Evolutionary conservation across 371 early-diverging fungal species (phyloP).

Genomic region (Enterospora canceri): DNA sequence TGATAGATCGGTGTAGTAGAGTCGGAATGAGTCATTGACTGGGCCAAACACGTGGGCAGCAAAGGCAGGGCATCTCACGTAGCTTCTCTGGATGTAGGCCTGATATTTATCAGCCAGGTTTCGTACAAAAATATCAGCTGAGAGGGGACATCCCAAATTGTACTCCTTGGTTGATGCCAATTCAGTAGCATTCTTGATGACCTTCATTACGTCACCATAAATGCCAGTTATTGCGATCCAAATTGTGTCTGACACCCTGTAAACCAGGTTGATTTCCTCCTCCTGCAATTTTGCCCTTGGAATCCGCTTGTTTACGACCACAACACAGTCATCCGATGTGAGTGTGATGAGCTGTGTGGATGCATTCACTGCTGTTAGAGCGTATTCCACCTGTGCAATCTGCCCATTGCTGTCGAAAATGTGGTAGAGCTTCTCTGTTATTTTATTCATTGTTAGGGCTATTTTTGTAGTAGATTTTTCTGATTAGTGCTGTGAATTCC

Average conservation of each 20-base stretch:
- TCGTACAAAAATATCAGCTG: constrained; percentile 52
- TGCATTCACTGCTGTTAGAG: constrained; percentile 53
- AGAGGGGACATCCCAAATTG: constrained; percentile 42
- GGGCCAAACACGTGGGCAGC: constrained; percentile 49
- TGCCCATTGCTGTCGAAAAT: constrained; percentile 55
- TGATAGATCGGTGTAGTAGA: constrained; percentile 55
- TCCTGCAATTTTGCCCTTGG: constrained; percentile 39
- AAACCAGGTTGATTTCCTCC: constrained; percentile 25
- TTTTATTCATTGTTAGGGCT: background rate
- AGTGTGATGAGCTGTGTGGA: constrained; percentile 46
- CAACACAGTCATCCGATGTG: constrained; percentile 31
- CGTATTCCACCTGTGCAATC: constrained; percentile 56
- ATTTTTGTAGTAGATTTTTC: background rate
- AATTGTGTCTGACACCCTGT: constrained; percentile 25
- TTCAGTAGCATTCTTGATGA: constrained; percentile 27
- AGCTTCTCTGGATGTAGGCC: constrained; percentile 41
- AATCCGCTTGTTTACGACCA: constrained; percentile 44
- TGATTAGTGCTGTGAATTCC: background rate
- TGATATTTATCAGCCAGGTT: constrained; percentile 51
- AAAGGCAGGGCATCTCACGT: constrained; percentile 43
- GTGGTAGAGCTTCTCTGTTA: constrained; percentile 39
- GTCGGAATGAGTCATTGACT: constrained; percentile 33
- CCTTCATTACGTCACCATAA: constrained; percentile 43
- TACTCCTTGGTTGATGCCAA: constrained; percentile 27
- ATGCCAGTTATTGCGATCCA: constrained; percentile 46